Conservation (phyloP, 2,329 filamentous ascomycete species). For the Xylariales sp. region DNA sequence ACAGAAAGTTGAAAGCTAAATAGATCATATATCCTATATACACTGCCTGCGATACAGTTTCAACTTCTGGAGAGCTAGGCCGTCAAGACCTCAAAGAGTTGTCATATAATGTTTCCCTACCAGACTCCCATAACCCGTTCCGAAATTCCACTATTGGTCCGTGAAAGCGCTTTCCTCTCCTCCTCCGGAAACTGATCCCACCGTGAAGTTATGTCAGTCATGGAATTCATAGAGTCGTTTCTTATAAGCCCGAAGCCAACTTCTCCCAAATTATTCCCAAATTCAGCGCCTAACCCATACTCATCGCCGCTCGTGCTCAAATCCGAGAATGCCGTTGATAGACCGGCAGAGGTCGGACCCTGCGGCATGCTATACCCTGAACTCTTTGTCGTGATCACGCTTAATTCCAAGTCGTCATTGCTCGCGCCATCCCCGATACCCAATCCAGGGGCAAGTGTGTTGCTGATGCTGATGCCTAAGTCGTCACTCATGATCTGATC, state of each 20-base stretch:
- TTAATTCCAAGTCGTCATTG: constrained; percentile 1
- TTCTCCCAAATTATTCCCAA: background rate
- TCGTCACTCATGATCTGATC: background rate
- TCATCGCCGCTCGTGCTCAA: constrained; percentile 4
- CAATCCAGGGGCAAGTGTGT: background rate
- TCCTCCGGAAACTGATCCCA: background rate
- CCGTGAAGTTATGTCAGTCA: background rate
- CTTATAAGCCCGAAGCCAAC: background rate
- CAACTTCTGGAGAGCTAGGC: no score
- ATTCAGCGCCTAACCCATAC: background rate
- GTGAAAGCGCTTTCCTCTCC: background rate
- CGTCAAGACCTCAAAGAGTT: no score
- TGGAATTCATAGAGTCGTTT: background rate
- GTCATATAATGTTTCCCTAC: background rate
- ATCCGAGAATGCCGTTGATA: constrained; percentile 6
- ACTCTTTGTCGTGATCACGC: constrained; percentile 4
- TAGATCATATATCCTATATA: no score
- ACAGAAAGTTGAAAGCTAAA: no score
- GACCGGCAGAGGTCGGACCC: constrained; percentile 5
- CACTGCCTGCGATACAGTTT: no score
- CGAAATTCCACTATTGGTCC: background rate
- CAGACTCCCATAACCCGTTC: constrained; percentile 5
- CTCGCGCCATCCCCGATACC: background rate
- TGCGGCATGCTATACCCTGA: constrained; percentile 3
- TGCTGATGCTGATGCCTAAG: background rate